Evolutionary conservation across 2,329 filamentous ascomycete genomes (phyloP).

Genomic region (Ophiocordyceps sinensis): DNA sequence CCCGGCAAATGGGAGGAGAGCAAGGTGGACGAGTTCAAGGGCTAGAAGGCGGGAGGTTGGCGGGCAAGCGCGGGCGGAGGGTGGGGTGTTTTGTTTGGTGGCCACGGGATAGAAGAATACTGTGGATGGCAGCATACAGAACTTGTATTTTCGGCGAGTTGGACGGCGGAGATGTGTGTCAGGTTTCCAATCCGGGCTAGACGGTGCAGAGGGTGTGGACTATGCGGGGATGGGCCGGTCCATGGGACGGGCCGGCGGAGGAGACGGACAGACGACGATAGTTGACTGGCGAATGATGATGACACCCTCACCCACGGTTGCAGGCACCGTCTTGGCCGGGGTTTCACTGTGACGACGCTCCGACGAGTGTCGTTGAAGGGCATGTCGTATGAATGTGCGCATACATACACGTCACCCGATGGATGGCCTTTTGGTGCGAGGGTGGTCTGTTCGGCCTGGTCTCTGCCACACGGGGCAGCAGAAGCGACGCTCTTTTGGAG

Average conservation of each 20-base stretch:
- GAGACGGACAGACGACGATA: not conserved
- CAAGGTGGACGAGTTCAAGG: conserved; percentile 46
- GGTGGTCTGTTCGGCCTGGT: too few species aligned
- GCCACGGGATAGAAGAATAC: conserved; percentile 6
- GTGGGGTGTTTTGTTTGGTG: not conserved
- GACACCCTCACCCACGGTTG: not conserved
- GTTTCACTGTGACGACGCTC: too few species aligned
- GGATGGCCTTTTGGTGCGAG: too few species aligned
- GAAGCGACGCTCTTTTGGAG: too few species aligned
- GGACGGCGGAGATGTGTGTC: conserved; percentile 10
- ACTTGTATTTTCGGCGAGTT: conserved; percentile 19
- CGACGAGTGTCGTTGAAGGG: too few species aligned
- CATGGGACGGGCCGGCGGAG: not conserved
- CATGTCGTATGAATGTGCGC: too few species aligned
- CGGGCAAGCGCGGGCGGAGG: not conserved
- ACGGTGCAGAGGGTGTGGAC: not conserved
- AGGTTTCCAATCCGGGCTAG: not conserved
- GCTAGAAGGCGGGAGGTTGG: conserved; percentile 20
- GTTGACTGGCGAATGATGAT: not conserved
- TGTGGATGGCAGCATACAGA: conserved; percentile 9
- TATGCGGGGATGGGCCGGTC: not conserved
- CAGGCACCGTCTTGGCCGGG: too few species aligned
- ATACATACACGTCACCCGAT: too few species aligned
- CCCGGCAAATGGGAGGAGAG: conserved; percentile 49
- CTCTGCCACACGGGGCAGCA: too few species aligned